phyloP scores from a whole-genome alignment of 805 yeast species.

The Wickerhamiella nectarea region DNA sequence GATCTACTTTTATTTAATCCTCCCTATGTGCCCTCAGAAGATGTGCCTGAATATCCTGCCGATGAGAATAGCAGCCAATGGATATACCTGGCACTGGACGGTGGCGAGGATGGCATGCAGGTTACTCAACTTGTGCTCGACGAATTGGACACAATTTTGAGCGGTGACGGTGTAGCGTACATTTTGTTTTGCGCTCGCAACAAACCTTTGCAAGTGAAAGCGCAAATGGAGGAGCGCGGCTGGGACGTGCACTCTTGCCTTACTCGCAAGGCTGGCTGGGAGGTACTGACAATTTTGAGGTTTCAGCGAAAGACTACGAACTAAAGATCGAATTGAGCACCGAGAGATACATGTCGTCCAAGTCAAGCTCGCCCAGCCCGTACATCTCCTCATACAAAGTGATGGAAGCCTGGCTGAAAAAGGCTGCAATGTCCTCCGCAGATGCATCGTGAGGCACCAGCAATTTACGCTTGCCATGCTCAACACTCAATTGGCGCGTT shows the following conservation, averaged over 20 bases:
- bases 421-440: constrained; percentile 36
- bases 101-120: constrained; percentile 85
- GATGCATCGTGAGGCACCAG: constrained; percentile 16
- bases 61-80: constrained; percentile 42
- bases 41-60: constrained; percentile 48
- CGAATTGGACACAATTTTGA: constrained; percentile 38
- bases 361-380: constrained; percentile 27
- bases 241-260: constrained; percentile 48
- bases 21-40: constrained; percentile 86
- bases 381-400: constrained; percentile 54
- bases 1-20: constrained; percentile 85
- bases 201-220: constrained; percentile 50
- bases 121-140: constrained; percentile 57
- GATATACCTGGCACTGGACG: constrained; percentile 82
- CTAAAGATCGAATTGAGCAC: not conserved
- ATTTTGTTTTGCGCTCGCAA: constrained; percentile 86
- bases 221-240: constrained; percentile 32
- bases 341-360: not conserved
- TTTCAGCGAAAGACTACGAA: constrained; percentile 28
- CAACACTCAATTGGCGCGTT: constrained; percentile 2
- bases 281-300: constrained; percentile 62
- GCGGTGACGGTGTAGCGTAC: constrained; percentile 61
- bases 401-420: constrained; percentile 53
- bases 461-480: constrained; percentile 24
- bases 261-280: constrained; percentile 89